phyloP scores from a whole-genome alignment of 2,329 filamentous ascomycete genomes.

The Didymella sp. region DNA sequence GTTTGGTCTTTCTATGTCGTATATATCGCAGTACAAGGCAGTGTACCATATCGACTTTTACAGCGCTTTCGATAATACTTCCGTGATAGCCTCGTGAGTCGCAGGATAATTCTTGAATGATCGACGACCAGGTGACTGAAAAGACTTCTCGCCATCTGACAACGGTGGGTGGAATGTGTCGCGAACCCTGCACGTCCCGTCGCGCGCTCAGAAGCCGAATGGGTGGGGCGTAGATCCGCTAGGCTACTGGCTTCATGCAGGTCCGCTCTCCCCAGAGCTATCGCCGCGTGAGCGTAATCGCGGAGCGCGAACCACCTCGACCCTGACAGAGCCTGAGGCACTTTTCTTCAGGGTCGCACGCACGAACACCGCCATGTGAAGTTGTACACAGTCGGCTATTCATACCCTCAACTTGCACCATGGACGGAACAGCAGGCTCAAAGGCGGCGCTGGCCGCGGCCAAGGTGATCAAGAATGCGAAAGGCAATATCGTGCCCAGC shows the following conservation, averaged over 20 bases:
- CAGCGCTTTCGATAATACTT: neutral
- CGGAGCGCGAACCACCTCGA: slow-evolving; percentile 11
- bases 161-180: neutral
- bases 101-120: neutral
- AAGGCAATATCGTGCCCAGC: slow-evolving; percentile 48
- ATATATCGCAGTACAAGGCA: neutral
- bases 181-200: slow-evolving; percentile 4
- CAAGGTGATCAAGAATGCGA: slow-evolving; percentile 54
- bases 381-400: neutral
- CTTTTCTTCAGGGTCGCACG: slow-evolving; percentile 1
- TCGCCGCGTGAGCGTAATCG: slow-evolving; percentile 22
- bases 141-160: neutral
- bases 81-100: too few relatives aligned
- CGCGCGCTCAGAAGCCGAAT: neutral
- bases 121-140: neutral
- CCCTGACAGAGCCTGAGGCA: slow-evolving; percentile 5
- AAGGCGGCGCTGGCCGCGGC: slow-evolving; percentile 53
- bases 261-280: slow-evolving; percentile 34
- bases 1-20: too few relatives aligned
- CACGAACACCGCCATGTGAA: slow-evolving; percentile 18
- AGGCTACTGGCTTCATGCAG: slow-evolving; percentile 42
- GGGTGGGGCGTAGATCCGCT: slow-evolving; percentile 19
- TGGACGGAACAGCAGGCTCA: slow-evolving; percentile 51
- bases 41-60: neutral
- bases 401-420: slow-evolving; percentile 25